Percentiles rank a stretch among this genome's conserved stretches.
phyloP scores from a whole-genome alignment of 73 alveolate genomes.

The Blepharisma japonicum region DNA sequence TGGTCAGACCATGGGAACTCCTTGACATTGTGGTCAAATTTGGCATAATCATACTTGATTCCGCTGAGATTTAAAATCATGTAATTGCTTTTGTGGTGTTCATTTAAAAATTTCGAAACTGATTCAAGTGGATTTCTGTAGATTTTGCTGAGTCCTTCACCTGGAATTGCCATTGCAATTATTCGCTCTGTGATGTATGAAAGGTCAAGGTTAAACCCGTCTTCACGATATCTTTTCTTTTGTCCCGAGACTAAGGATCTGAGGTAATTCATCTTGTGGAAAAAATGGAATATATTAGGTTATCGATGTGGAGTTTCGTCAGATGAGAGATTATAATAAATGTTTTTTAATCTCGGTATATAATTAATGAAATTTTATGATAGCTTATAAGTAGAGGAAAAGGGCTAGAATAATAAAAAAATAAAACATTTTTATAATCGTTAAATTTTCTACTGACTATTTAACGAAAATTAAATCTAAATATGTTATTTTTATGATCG shows the following conservation, averaged over 20 bases:
- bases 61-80: slow-evolving; percentile 23
- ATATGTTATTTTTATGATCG: no score
- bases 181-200: slow-evolving; percentile 87
- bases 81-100: slow-evolving; percentile 14
- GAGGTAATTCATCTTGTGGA: slow-evolving; percentile 68
- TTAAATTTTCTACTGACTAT: no score
- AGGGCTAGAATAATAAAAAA: no score
- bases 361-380: no score
- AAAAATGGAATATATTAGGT: no score
- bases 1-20: slow-evolving; percentile 31
- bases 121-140: slow-evolving; percentile 41
- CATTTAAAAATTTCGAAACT: slow-evolving; percentile 32
- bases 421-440: no score
- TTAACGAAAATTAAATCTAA: no score
- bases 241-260: slow-evolving; percentile 79
- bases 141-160: slow-evolving; percentile 61
- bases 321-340: no score
- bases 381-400: no score
- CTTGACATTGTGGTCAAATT: slow-evolving; percentile 20
- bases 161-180: slow-evolving; percentile 92
- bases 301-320: no score
- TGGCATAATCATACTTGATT: slow-evolving; percentile 14
- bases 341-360: no score
- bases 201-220: slow-evolving; percentile 80
- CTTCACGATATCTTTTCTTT: slow-evolving; percentile 74